phyloP scores from a whole-genome alignment of 1,284 basidiomycete species.

The Hemileccinum hortonii region DNA sequence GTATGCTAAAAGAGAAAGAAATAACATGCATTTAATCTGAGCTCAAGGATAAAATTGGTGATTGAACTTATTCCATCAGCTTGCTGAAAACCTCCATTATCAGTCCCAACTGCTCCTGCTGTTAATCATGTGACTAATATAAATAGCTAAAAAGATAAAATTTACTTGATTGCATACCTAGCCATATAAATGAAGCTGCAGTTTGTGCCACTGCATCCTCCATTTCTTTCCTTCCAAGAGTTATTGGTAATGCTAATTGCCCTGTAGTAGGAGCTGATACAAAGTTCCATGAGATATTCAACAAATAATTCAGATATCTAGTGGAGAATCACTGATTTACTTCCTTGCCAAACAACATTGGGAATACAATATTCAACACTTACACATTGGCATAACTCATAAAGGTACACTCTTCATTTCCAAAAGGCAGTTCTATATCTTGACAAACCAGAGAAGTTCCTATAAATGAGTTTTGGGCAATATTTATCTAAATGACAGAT shows the following conservation, averaged over 20 bases:
- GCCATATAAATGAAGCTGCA: slow-evolving; percentile 13
- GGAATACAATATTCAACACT: not conserved
- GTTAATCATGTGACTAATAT: not conserved
- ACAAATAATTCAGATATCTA: not conserved
- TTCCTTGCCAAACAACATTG: no score
- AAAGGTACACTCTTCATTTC: not conserved
- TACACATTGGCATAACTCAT: not conserved
- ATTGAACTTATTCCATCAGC: not conserved
- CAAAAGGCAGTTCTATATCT: not conserved
- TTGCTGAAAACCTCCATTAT: slow-evolving; percentile 7
- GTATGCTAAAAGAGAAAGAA: not conserved
- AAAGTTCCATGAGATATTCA: not conserved
- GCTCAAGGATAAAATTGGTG: not conserved
- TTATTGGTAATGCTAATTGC: not conserved
- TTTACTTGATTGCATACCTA: slow-evolving; percentile 5
- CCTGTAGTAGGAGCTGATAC: not conserved
- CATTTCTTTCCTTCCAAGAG: not conserved
- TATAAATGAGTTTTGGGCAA: not conserved
- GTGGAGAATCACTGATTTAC: no score
- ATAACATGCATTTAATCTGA: slow-evolving; percentile 15
- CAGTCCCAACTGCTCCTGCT: not conserved
- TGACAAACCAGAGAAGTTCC: not conserved
- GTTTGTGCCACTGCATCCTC: slow-evolving; percentile 8
- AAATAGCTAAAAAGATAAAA: not conserved
- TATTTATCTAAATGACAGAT: not conserved